Base-by-base conservation (phyloP, 352 stramenopile genomes). In the Globisporangium sylvaticum region DNA sequence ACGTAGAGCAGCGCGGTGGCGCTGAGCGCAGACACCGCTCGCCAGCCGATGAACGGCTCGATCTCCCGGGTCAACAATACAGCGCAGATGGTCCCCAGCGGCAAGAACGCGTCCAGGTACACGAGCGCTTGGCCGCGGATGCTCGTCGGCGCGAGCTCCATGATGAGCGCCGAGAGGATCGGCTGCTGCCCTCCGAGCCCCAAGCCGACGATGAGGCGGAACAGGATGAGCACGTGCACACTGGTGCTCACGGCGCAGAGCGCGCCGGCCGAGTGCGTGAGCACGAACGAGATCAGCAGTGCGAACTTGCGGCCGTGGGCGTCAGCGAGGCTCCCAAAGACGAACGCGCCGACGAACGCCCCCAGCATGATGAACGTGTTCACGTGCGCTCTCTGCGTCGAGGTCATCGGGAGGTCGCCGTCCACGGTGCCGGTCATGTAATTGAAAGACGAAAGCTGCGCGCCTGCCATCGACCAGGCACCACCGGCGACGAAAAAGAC, bases 81-180 rank as follows among this genome's bases (percentile, higher is more conserved):
- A 2, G 52, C 39, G 24, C 87, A 61, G 9, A 76, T 73, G 10
- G 80, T 76, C 3, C 88, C 31, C 14, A 78, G 66, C 4, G 20
- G 69, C 69, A 10, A 79, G 71, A 9, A 73, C 68, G n/a, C 85
- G 67, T 4, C 72, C 63, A 7, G 84, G 46, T 8, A 84, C 71
- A 29, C 80, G 76, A 75, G 63, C 31, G 90, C 73, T 44, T 74
- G 70, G 20, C 84, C 84, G 52, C 84, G 68, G 14, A 71, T 79
- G 24, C 71, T 76, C 29, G 79, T 83, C 0, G 84, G 81, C n/a
- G 76, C 73, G 53, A 89, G 80, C 62, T 92, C 84, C 4, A 84
- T 54, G 22, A 83, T 70, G 44, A 88, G 64, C 29, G 77, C 79
- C 5, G 66, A 69, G 2, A 88, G 59, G 12, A 88, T 57, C 5